These are phyloP conservation scores for Colletotrichum trifolii DNA, from an alignment of 2,329 filamentous ascomycete genomes.

Conservation along the genomic window DNA sequence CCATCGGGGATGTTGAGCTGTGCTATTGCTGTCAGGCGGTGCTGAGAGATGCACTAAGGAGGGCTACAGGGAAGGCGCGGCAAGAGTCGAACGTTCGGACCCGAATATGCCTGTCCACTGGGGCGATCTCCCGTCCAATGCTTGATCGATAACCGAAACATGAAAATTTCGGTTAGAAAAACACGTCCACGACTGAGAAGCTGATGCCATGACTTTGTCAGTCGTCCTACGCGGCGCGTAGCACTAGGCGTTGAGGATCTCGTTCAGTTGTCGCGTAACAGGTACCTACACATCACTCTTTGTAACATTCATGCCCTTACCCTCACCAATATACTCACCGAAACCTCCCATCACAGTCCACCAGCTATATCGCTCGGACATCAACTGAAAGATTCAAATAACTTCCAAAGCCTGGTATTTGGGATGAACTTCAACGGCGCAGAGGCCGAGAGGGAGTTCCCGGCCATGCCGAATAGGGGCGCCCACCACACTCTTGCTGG, in stretches of 20 bases:
- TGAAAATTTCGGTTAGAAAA: not conserved
- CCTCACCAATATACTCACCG: no score
- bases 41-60: not conserved
- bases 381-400: not conserved
- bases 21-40: not conserved
- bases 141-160: not conserved
- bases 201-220: no score
- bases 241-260: no score
- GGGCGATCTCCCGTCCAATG: constrained; percentile 24
- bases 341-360: no score
- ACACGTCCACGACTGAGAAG: no score
- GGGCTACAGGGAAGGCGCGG: not conserved
- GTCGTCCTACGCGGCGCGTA: no score
- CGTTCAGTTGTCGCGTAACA: no score
- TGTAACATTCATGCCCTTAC: no score
- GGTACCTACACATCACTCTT: no score
- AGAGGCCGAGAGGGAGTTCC: constrained; percentile 3
- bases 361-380: no score
- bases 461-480: constrained; percentile 33
- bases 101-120: constrained; percentile 8
- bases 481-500: constrained; percentile 7
- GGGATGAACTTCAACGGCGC: not conserved
- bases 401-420: not conserved
- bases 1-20: constrained; percentile 25
- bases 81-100: not conserved